Conservation (phyloP, 1,284 basidiomycete species). For the Cutaneotrichosporon sp. region DNA sequence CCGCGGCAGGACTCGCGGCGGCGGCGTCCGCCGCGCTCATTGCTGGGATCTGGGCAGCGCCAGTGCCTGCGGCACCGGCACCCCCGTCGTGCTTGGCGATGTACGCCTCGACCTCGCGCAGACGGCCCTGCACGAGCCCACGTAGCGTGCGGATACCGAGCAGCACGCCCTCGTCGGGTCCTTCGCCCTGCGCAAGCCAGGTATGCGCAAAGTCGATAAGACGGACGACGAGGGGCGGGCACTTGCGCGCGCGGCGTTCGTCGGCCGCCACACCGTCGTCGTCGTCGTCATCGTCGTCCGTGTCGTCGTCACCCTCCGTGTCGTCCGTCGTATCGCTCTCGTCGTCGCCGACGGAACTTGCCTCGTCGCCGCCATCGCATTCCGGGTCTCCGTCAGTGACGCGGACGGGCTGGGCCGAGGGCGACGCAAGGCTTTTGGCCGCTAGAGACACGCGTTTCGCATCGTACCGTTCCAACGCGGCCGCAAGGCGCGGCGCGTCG, state of each 20-base stretch:
- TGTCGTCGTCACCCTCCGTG: conserved; percentile 38
- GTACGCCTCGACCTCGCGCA: conserved; percentile 3
- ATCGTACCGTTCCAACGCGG: conserved; percentile 50
- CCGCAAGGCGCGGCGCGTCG: conserved; percentile 51
- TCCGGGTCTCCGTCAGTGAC: conserved; percentile 17
- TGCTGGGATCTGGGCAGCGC: no score
- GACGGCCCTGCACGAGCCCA: conserved; percentile 55
- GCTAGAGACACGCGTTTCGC: conserved; percentile 24
- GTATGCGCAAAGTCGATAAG: conserved; percentile 96
- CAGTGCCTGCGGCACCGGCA: no score
- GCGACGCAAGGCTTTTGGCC: conserved; percentile 1
- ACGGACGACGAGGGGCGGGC: conserved; percentile 62
- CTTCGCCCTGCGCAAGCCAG: conserved; percentile 61
- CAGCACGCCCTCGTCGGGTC: conserved; percentile 72
- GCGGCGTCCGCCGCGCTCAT: no score
- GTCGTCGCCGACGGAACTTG: conserved; percentile 40
- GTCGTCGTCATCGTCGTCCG: conserved; percentile 29
- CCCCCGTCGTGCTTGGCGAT: background rate
- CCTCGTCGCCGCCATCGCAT: conserved; percentile 36
- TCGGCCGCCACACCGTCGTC: conserved; percentile 28
- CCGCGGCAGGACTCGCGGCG: no score
- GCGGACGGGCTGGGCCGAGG: background rate
- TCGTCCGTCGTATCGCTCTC: conserved; percentile 20
- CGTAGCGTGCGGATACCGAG: conserved; percentile 64
- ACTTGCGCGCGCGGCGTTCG: conserved; percentile 42